Conservation (phyloP, 208 protist genomes). For the Leishmania gerbilli region DNA sequence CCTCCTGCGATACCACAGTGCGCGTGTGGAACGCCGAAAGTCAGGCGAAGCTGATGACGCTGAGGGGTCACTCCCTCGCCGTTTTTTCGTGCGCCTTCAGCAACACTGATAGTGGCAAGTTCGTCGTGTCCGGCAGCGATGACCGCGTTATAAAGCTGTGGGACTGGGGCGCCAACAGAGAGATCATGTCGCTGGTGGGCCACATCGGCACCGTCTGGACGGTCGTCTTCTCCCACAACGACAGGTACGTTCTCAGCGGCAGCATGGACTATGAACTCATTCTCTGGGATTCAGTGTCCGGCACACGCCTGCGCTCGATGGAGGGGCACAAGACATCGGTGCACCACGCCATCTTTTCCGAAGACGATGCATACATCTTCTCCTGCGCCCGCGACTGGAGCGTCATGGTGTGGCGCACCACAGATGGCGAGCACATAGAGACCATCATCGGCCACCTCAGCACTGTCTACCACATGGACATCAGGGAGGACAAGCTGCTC, state of each 20-base stretch:
- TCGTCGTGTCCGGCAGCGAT: slow-evolving; percentile 80
- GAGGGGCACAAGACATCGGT: slow-evolving; percentile 74
- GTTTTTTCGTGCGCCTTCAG: slow-evolving; percentile 89
- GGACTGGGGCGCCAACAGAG: slow-evolving; percentile 73
- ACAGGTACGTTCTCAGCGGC: slow-evolving; percentile 71
- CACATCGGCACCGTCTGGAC: slow-evolving; percentile 89
- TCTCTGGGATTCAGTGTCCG: slow-evolving; percentile 64
- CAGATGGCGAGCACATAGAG: slow-evolving; percentile 62
- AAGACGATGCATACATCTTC: slow-evolving; percentile 83
- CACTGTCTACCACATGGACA: slow-evolving; percentile 88
- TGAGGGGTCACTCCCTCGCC: slow-evolving; percentile 70
- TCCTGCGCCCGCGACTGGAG: slow-evolving; percentile 84
- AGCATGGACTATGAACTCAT: slow-evolving; percentile 89
- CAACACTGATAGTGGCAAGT: slow-evolving; percentile 69
- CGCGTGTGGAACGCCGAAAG: slow-evolving; percentile 85
- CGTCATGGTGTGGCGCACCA: slow-evolving; percentile 81
- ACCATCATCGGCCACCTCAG: slow-evolving; percentile 79
- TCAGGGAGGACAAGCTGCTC: slow-evolving; percentile 71
- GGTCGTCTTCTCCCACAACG: slow-evolving; percentile 66
- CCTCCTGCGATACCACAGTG: slow-evolving; percentile 77
- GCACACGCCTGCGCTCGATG: slow-evolving; percentile 61
- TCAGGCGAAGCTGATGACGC: slow-evolving; percentile 54
- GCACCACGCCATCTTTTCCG: slow-evolving; percentile 83
- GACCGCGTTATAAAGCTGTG: slow-evolving; percentile 86
- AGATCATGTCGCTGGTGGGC: slow-evolving; percentile 64